Evolutionary conservation across 2,329 filamentous ascomycete genomes (phyloP), one percentile per base, ranked within the genome.

Genomic region (Curvularia sp.): DNA sequence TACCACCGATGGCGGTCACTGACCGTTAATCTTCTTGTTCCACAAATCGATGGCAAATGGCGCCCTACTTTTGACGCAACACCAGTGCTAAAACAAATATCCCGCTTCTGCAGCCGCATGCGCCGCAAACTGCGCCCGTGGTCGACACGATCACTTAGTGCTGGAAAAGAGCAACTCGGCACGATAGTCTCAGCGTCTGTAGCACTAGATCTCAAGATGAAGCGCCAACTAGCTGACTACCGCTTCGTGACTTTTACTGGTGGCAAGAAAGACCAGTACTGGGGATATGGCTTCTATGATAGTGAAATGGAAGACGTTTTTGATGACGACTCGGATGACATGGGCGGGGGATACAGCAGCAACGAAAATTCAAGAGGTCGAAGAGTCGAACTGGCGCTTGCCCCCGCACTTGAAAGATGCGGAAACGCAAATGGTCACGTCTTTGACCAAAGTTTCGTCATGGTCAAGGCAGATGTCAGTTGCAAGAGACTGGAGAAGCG

Each of bases 261-360:
- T 13, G 72, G 74, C 1, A 71, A 65, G 49, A 64, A 69, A 5
- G 65, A 68, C 33, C 67, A 75, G 20, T 72, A 72, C 49, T 76
- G 69, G 65, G 74, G 75, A 20, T 77, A 75, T 42, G 67, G 64
- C 2, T 76, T 71, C 56, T 76, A 75, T 44, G 73, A 76, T 18
- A 74, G 71, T 30, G 74, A 76, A 41, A 77, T 77, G 75, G 74
- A 76, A 50, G 74, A 76, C 26, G 64, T 76, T 3, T 73, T 73
- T 41, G 69, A 72, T 13, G 72, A 73, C 9, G 63, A 69, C 13
- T 67, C 68, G 7, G 61, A 66, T 9, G 49, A 63, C 26, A 53
- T 54, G 20, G 50, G 42, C 22, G 61, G 58, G 5, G 61, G 60
- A 28, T 68, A 65, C 30, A 55, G 57, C 15, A 58, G 57, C 12